Evolutionary conservation across 73 alveolate species (phyloP).

Genomic region (Uronychia setigera): DNA sequence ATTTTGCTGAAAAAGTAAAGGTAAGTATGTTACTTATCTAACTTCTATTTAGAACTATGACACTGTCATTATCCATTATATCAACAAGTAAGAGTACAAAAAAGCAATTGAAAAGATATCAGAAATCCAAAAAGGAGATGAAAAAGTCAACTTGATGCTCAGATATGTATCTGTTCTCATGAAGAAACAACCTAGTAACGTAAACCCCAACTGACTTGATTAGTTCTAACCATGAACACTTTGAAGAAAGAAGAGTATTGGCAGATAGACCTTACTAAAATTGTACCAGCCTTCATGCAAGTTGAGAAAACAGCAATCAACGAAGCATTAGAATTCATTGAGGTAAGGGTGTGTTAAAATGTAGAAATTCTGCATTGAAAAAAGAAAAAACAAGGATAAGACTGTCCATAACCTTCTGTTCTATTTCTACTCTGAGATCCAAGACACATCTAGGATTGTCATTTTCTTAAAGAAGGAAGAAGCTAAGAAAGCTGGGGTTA

Average conservation of each 20-base stretch:
- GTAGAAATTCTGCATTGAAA: conserved; percentile 72
- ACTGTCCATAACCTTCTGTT: conserved; percentile 89
- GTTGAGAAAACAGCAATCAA: conserved; percentile 74
- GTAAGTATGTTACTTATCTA: neutral
- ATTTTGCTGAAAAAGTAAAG: conserved; percentile 71
- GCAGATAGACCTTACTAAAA: conserved; percentile 77
- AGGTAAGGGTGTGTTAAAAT: conserved; percentile 56
- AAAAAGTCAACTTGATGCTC: conserved; percentile 74
- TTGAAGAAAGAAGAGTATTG: conserved; percentile 72
- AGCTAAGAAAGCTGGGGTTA: conserved; percentile 35
- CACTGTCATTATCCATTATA: conserved; percentile 86
- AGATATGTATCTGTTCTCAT: conserved; percentile 90
- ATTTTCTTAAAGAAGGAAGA: conserved; percentile 81
- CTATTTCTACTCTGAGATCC: conserved; percentile 82
- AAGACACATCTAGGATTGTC: conserved; percentile 71
- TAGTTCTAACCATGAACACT: conserved; percentile 65
- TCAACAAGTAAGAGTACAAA: conserved; percentile 84
- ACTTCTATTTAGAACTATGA: conserved; percentile 78
- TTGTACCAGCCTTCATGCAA: conserved; percentile 92
- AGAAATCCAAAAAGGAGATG: conserved; percentile 57
- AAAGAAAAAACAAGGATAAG: conserved; percentile 72
- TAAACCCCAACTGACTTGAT: neutral
- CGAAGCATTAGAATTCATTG: conserved; percentile 68
- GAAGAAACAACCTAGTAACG: conserved; percentile 83
- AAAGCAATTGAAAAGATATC: conserved; percentile 77